These are phyloP conservation scores for Bombardia bombarda DNA, from an alignment of 495 filamentous ascomycete genomes.

Conservation along the genomic window DNA sequence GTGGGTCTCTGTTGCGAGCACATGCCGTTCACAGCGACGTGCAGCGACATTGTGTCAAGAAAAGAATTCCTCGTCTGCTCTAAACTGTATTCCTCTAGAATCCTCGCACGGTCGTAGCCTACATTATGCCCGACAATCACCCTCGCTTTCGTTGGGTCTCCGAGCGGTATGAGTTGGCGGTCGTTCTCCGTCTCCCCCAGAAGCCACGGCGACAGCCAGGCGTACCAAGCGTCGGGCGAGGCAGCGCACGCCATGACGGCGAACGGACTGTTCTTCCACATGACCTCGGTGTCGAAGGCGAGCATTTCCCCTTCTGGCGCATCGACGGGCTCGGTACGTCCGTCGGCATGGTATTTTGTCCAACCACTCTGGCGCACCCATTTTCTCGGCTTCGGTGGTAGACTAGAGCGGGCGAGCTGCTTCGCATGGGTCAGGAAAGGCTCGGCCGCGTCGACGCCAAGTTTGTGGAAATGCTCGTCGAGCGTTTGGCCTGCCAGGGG, in stretches of 20 bases:
- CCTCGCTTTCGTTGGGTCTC: constrained; percentile 57
- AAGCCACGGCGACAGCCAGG: constrained; percentile 95
- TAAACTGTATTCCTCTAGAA: constrained; percentile 83
- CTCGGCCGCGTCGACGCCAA: constrained; percentile 81
- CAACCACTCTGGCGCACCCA: constrained; percentile 82
- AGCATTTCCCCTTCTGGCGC: constrained; percentile 73
- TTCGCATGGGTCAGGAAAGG: constrained; percentile 76
- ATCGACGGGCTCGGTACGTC: constrained; percentile 59
- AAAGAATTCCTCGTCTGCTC: constrained; percentile 78
- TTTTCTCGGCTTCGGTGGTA: constrained; percentile 67
- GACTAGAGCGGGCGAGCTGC: constrained; percentile 54
- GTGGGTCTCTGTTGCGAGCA: constrained; percentile 92
- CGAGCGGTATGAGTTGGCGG: constrained; percentile 78
- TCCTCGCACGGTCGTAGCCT: constrained; percentile 85
- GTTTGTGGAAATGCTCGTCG: constrained; percentile 91
- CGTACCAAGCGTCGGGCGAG: constrained; percentile 85
- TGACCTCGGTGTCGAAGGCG: constrained; percentile 92
- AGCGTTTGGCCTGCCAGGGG: constrained; percentile 68
- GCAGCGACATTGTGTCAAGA: constrained; percentile 95
- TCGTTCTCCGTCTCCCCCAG: constrained; percentile 70
- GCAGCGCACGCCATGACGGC: constrained; percentile 95
- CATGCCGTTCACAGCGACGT: constrained; percentile 98
- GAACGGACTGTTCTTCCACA: constrained; percentile 87
- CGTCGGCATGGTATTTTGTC: constrained; percentile 83
- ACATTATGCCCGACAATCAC: constrained; percentile 93